Conservation (phyloP, 495 filamentous ascomycete species). For the Penicillium paxilli region DNA sequence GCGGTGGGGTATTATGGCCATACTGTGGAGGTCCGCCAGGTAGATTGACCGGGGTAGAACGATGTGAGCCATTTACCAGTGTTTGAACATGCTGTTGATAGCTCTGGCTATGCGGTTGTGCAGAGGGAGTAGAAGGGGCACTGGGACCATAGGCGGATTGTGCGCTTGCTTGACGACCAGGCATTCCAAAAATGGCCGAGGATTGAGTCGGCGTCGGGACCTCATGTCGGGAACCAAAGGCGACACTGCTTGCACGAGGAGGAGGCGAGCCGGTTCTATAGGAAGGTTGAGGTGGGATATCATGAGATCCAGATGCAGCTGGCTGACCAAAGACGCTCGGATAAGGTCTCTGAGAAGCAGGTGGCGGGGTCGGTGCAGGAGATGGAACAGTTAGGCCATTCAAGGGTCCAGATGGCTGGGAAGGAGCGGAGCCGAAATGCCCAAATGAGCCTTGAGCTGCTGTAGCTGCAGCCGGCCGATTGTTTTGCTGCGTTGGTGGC, state of each 20-base stretch:
- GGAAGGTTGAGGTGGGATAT: conserved; percentile 28
- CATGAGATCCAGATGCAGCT: conserved; percentile 28
- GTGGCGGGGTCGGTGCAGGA: conserved; percentile 40
- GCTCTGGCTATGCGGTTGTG: conserved; percentile 27
- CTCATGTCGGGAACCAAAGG: conserved; percentile 36
- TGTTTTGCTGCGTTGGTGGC: conserved; percentile 22
- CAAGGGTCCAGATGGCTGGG: conserved; percentile 25
- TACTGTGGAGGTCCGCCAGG: conserved; percentile 30
- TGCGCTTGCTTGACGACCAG: conserved; percentile 28
- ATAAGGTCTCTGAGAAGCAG: conserved; percentile 40
- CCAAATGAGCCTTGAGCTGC: conserved; percentile 31
- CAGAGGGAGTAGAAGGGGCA: conserved; percentile 24
- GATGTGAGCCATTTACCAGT: conserved; percentile 41
- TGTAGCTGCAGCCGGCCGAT: conserved; percentile 22
- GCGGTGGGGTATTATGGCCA: conserved; percentile 39
- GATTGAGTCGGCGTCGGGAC: conserved; percentile 36
- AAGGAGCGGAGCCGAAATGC: conserved; percentile 30
- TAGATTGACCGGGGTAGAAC: conserved; percentile 33
- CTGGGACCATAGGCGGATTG: conserved; percentile 29
- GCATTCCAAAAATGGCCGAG: conserved; percentile 29
- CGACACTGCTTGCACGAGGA: conserved; percentile 28
- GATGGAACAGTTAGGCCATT: conserved; percentile 34
- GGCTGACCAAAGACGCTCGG: conserved; percentile 34
- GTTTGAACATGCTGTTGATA: conserved; percentile 47
- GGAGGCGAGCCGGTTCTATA: conserved; percentile 41